Conservation (phyloP, 257 asterid species). For the Eustoma russellianum region DNA sequence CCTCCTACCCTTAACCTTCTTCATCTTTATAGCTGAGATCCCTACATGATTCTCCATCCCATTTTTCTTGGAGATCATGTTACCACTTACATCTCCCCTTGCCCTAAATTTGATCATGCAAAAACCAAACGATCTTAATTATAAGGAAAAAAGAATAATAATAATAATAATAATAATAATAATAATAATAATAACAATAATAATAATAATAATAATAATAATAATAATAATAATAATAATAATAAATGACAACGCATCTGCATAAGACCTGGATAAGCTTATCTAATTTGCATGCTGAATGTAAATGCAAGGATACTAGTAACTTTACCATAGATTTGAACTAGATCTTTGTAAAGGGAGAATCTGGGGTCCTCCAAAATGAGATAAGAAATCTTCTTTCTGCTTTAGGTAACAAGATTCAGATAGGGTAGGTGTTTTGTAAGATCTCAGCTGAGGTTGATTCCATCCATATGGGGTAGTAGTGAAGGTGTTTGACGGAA, state of each 20-base stretch:
- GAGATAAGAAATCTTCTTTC: conserved; percentile 26
- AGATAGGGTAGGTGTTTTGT: conserved; percentile 17
- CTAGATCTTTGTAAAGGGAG: conserved; percentile 52
- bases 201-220: too few relatives aligned
- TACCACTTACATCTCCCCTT: conserved; percentile 56
- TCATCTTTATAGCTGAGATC: conserved; percentile 59
- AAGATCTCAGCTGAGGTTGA: conserved; percentile 9
- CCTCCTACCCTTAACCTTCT: conserved; percentile 70
- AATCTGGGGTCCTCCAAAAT: conserved; percentile 44
- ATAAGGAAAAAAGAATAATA: background rate
- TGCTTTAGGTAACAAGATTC: conserved; percentile 26
- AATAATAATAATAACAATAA: too few relatives aligned
- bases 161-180: too few relatives aligned
- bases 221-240: too few relatives aligned
- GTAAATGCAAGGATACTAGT: background rate
- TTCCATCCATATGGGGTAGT: conserved; percentile 34
- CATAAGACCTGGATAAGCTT: background rate
- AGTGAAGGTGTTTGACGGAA: conserved; percentile 31
- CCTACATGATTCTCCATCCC: conserved; percentile 42
- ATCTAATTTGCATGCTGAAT: conserved; percentile 1
- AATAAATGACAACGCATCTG: too few relatives aligned
- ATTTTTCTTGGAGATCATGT: conserved; percentile 40
- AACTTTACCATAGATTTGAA: conserved; percentile 44
- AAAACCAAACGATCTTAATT: background rate
- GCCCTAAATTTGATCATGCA: conserved; percentile 30